Conservation (phyloP, 2,329 filamentous ascomycete genomes). For the Decorospora gaudefroyi region DNA sequence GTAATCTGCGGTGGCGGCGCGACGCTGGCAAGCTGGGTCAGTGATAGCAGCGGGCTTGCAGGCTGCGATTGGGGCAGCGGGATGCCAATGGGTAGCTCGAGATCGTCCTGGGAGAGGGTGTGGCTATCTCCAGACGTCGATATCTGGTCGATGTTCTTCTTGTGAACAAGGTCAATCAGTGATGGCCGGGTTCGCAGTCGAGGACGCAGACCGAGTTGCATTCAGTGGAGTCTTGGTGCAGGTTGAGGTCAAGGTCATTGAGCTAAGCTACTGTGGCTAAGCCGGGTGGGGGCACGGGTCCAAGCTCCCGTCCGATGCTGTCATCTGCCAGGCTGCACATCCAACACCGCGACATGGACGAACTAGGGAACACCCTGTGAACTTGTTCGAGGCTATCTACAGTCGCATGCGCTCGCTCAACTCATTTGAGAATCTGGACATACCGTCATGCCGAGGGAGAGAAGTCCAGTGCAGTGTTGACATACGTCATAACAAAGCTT, state of each 20-base stretch:
- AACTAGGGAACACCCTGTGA: too few species aligned
- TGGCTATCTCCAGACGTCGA: conserved; percentile 42
- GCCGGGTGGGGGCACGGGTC: conserved; percentile 19
- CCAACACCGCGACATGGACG: conserved; percentile 1
- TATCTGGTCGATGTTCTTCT: conserved; percentile 55
- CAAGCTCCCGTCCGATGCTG: conserved; percentile 12
- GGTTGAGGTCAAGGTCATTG: conserved; percentile 23
- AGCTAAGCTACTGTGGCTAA: conserved; percentile 18
- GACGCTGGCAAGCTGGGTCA: conserved; percentile 32
- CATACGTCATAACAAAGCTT: conserved; percentile 23
- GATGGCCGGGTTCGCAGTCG: conserved; percentile 64
- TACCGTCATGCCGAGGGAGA: too few species aligned
- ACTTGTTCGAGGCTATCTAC: too few species aligned
- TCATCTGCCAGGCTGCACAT: conserved; percentile 12
- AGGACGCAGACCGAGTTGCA: conserved; percentile 61
- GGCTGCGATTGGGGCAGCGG: too few species aligned
- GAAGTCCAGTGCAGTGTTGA: too few species aligned
- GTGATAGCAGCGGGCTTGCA: conserved; percentile 40
- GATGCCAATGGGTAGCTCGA: conserved; percentile 36
- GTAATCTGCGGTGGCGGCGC: conserved; percentile 32
- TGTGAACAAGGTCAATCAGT: conserved; percentile 64
- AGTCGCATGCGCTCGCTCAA: too few species aligned
- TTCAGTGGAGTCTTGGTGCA: conserved; percentile 45
- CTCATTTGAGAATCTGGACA: too few species aligned
- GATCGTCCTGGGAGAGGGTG: conserved; percentile 32